Base-by-base conservation (phyloP, 345 rosid species). In the Camelina neglecta region DNA sequence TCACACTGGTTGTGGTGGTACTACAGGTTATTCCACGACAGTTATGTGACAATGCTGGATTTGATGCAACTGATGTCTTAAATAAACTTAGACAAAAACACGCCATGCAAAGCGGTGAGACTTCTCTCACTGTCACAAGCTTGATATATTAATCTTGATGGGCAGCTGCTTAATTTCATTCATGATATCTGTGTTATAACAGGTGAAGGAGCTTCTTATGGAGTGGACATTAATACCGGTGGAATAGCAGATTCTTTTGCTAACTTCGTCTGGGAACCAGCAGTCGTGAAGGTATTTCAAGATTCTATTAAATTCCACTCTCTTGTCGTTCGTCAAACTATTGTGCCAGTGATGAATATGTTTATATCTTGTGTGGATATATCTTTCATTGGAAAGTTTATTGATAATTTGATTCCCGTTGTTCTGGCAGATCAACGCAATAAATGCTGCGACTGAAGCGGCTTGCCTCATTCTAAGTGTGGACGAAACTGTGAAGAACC, bases 361-460 rank as follows among this genome's bases (percentile, higher is more conserved):
- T 36, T 10, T 63, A 47, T 61, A 47, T 61, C 45, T 57, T 71
- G 65, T 70, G 21, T 24, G 23, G 13, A 18, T 18, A 13, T 51
- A 2, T 60, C 42, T 26, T 35, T 21, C 4, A 16, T 59, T 2
- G 24, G 41, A 61, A 38, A 47, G 51, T 29, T 53, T 71, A 45
- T 51, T 63, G 47, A 55, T 74, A 5, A 13, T 23, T 41, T 66
- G 18, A 60, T 35, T 53, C 24, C 9, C 48, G 47, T 42, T 68
- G 4, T 62, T 56, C 51, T 69, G 61, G 63, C 86, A 96, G 99
- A 88, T 93, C 53, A 96, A 96, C 80, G 98, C 99, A 31, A 89
- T 93, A 80, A 96, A 88, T 77, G 99, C 98, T 75, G 99, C 99
- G n/a, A 86, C 98, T 39, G 99, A 96, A 84, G 99, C 99, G 33